phyloP scores from a whole-genome alignment of 2,329 filamentous ascomycete genomes.

The Chrysoporthe cubensis region DNA sequence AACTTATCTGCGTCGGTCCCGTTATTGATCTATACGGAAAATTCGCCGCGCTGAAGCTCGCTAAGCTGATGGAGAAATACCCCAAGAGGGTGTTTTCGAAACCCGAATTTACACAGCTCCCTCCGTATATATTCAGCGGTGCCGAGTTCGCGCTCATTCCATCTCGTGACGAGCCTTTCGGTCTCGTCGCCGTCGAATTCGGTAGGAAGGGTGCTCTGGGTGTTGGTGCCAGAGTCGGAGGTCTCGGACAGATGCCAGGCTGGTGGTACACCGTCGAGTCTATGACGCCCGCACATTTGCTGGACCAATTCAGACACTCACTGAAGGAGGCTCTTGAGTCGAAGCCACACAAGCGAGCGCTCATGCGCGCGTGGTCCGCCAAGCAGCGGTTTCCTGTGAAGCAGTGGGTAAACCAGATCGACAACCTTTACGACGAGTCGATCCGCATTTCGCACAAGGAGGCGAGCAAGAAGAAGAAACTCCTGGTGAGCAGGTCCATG shows the following conservation, averaged over 20 bases:
- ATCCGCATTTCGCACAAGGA: conserved; percentile 53
- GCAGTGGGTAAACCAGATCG: conserved; percentile 67
- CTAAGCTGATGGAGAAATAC: conserved; percentile 66
- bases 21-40: conserved; percentile 70
- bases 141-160: conserved; percentile 72
- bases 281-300: conserved; percentile 62
- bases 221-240: conserved; percentile 66
- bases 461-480: conserved; percentile 34
- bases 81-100: conserved; percentile 68
- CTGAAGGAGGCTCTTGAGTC: conserved; percentile 63
- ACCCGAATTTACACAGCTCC: conserved; percentile 68
- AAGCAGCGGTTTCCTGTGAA: conserved; percentile 69
- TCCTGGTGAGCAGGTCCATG: conserved; percentile 29
- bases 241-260: conserved; percentile 69
- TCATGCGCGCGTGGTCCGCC: conserved; percentile 66
- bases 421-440: conserved; percentile 61
- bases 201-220: conserved; percentile 68
- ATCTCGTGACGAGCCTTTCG: conserved; percentile 71
- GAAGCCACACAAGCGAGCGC: conserved; percentile 56
- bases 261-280: conserved; percentile 74
- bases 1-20: conserved; percentile 65
- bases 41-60: conserved; percentile 67
- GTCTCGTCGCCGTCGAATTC: conserved; percentile 70
- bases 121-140: conserved; percentile 68
- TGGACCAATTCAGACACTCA: conserved; percentile 66